These are phyloP conservation scores for Citropsis articulata DNA, from an alignment of 345 rosid genomes.

Conservation along the genomic window DNA sequence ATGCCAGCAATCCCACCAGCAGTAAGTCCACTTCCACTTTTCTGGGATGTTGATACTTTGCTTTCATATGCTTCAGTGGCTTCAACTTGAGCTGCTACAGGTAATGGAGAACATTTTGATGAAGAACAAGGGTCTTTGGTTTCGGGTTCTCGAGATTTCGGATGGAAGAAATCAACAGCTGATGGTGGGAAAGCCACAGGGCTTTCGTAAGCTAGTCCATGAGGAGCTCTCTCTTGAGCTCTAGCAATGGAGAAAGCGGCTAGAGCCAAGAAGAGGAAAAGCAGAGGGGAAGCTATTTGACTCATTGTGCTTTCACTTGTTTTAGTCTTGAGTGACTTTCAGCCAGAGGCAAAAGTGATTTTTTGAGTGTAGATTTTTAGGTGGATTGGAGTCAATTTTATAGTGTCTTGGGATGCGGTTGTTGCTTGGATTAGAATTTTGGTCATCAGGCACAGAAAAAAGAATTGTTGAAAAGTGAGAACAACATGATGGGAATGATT, in stretches of 20 bases:
- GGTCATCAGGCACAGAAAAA: conserved; percentile 11
- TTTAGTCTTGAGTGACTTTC: conserved; percentile 12
- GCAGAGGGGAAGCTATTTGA: conserved; percentile 31
- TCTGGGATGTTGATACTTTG: conserved; percentile 17
- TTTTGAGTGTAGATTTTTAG: conserved; percentile 20
- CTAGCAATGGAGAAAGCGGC: conserved; percentile 31
- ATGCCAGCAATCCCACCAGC: conserved; percentile 36
- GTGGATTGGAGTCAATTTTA: conserved; percentile 41
- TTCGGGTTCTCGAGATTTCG: conserved; percentile 38
- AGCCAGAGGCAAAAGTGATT: conserved; percentile 14
- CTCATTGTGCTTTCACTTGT: conserved; percentile 31
- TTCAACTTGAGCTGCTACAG: conserved; percentile 45
- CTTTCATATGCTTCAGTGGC: conserved; percentile 24
- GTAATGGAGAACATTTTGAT: conserved; percentile 42
- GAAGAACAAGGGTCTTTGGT: conserved; percentile 25
- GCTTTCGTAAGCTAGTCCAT: conserved; percentile 62
- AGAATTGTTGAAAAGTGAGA: conserved; percentile 30
- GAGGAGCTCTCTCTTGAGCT: conserved; percentile 87
- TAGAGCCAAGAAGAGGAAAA: conserved; percentile 34
- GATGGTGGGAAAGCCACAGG: conserved; percentile 81
- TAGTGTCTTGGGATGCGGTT: conserved; percentile 38
- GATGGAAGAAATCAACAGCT: conserved; percentile 81
- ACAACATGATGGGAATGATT: conserved; percentile 49
- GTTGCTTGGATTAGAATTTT: conserved; percentile 53
- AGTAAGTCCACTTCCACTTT: conserved; percentile 18